Evolutionary conservation across 768 basidiomycete genomes (phyloP), one percentile per base, ranked within the genome.

Genomic region (Termitomyces heimii): DNA sequence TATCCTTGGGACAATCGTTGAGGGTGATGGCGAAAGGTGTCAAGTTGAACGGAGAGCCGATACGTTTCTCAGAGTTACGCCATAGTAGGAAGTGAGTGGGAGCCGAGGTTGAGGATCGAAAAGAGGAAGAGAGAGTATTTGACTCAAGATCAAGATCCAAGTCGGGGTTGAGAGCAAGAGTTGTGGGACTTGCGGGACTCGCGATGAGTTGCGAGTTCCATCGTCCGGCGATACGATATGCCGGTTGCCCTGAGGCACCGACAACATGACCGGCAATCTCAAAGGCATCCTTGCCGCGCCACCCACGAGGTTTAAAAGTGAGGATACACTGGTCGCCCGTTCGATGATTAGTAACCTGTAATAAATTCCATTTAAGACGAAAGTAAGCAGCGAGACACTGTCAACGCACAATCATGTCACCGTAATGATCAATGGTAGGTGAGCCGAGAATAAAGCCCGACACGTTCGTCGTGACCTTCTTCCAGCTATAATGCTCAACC

Each of bases 161-260:
- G 3, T 79, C 66, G 29, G 85, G 80, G 63, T 95, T 92, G 0
- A 94, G 94, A 54, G 87, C 79, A 13, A 94, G 77, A 42, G 75
- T 77, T 12, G 82, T 85, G 42, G 70, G 70, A 9, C 82, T 88
- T 8, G 83, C 81, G 22, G 82, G 80, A 10, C 92, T 83, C 20
- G 93, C 93, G 53, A 98, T 86, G 35, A 98, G 84, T 66, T 98
- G 95, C 44, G 89, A 90, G 66, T 92, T 94, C 96, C 95, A 98
- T 2, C 94, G 82, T 5, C 95, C 95, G 0, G 94, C 94, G 48
- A 98, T 93, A 56, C 96, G 93, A 71, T 95, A 91, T 0, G 79
- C 83, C 31, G 86, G 75, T 22, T 79, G 73, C 10, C 89, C 93
- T 0, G 72, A 62, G 1, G 81, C 69, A 65, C 92, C 86, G 57